Percentiles rank a stretch among this genome's conserved stretches.
Conservation (phyloP, 2,329 filamentous ascomycete species). For the Pseudocercospora crystallina region DNA sequence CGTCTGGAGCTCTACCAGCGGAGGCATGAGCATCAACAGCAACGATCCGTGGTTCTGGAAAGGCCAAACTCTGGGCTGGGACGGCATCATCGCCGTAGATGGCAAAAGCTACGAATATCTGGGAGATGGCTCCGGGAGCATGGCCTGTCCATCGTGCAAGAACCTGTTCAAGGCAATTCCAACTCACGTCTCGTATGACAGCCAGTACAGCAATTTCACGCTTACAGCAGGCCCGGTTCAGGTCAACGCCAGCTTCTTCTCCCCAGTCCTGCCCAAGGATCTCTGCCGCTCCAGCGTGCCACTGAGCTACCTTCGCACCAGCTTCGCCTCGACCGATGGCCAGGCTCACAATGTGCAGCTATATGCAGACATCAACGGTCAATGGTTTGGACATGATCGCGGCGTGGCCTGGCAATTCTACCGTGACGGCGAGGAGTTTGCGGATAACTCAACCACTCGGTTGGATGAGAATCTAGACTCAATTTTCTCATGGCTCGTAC, state of each 20-base stretch:
- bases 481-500: too few relatives aligned
- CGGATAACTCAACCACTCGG: too few relatives aligned
- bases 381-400: too few relatives aligned
- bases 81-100: slow-evolving; percentile 13
- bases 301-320: slow-evolving; percentile 10
- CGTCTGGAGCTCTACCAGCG: slow-evolving; percentile 51
- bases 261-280: slow-evolving; percentile 13
- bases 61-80: slow-evolving; percentile 10
- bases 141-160: neutral
- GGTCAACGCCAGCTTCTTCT: slow-evolving; percentile 12
- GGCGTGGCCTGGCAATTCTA: too few relatives aligned
- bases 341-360: slow-evolving; percentile 11
- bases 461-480: too few relatives aligned
- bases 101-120: slow-evolving; percentile 12
- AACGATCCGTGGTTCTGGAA: slow-evolving; percentile 1
- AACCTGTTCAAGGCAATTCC: slow-evolving; percentile 4
- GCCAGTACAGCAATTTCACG: slow-evolving; percentile 16
- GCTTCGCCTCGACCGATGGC: slow-evolving; percentile 5
- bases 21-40: neutral
- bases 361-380: slow-evolving; percentile 8
- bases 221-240: slow-evolving; percentile 11
- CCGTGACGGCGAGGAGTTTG: too few relatives aligned
- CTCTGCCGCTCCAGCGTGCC: slow-evolving; percentile 11
- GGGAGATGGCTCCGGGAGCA: neutral
- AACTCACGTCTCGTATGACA: slow-evolving; percentile 9